phyloP scores from a whole-genome alignment of 371 early-diverging fungal species.

The Blakeslea trispora region DNA sequence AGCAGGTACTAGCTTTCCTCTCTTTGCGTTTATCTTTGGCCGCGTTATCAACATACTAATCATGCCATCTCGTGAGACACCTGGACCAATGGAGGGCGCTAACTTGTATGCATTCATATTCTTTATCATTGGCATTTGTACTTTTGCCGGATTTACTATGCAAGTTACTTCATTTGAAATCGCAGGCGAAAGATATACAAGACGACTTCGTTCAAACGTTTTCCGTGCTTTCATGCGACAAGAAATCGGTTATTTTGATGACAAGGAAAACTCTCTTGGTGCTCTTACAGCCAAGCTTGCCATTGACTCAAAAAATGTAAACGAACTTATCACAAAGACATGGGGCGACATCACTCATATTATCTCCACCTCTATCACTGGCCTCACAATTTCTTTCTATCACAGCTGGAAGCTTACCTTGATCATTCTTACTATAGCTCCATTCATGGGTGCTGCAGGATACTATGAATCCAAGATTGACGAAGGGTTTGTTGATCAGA shows the following conservation, averaged over 20 bases:
- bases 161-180: slow-evolving; percentile 33
- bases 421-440: slow-evolving; percentile 50
- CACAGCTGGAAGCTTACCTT: slow-evolving; percentile 56
- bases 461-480: slow-evolving; percentile 33
- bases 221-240: slow-evolving; percentile 64
- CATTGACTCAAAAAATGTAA: slow-evolving; percentile 67
- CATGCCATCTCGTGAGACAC: slow-evolving; percentile 3
- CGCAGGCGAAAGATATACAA: slow-evolving; percentile 53
- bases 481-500: slow-evolving; percentile 54
- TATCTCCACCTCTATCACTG: slow-evolving; percentile 37
- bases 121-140: slow-evolving; percentile 45
- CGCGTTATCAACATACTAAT: slow-evolving; percentile 10
- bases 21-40: slow-evolving; percentile 22
- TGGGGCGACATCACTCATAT: slow-evolving; percentile 55
- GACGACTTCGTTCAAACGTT: slow-evolving; percentile 47
- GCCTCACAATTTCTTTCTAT: slow-evolving; percentile 45
- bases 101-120: slow-evolving; percentile 75
- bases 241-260: slow-evolving; percentile 84
- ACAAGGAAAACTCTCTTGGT: slow-evolving; percentile 72
- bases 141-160: slow-evolving; percentile 36
- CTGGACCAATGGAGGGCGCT: slow-evolving; percentile 41
- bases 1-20: slow-evolving; percentile 55
- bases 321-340: slow-evolving; percentile 63
- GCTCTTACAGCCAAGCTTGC: slow-evolving; percentile 74
- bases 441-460: slow-evolving; percentile 44